Conservation (phyloP, 2,329 filamentous ascomycete genomes). For the Calonectria multiphialidica region DNA sequence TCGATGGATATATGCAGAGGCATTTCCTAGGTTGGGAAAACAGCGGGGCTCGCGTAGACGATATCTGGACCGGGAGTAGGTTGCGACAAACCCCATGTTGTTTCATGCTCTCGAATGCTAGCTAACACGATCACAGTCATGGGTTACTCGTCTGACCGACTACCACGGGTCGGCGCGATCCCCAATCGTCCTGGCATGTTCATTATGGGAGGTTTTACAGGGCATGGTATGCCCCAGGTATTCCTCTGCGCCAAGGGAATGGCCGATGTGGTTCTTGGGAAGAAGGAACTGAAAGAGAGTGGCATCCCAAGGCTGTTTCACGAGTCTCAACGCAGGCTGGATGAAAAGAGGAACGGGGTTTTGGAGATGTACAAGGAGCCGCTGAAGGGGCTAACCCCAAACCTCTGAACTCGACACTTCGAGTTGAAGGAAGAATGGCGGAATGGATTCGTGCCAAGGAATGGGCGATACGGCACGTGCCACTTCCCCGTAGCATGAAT, state of each 20-base stretch:
- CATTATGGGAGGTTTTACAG: constrained; percentile 62
- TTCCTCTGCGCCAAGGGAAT: constrained; percentile 54
- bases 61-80: constrained; percentile 58
- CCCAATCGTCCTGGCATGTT: constrained; percentile 52
- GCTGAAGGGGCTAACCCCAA: not conserved
- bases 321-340: constrained; percentile 45
- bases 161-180: constrained; percentile 58
- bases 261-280: constrained; percentile 53
- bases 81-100: too few species aligned
- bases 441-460: not conserved
- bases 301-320: constrained; percentile 53
- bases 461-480: not conserved
- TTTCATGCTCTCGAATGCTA: too few species aligned
- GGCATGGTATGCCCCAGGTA: constrained; percentile 64
- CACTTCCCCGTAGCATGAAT: too few species aligned
- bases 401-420: not conserved
- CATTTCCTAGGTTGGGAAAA: constrained; percentile 13
- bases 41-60: constrained; percentile 27
- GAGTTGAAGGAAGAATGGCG: not conserved
- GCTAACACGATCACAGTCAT: too few species aligned
- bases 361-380: constrained; percentile 1
- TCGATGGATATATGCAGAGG: constrained; percentile 16
- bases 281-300: constrained; percentile 47
- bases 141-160: constrained; percentile 55
- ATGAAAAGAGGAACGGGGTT: not conserved